These are phyloP conservation scores for Ulvella scutata DNA, from an alignment of 139 green algal genomes.

Conservation along the genomic window DNA sequence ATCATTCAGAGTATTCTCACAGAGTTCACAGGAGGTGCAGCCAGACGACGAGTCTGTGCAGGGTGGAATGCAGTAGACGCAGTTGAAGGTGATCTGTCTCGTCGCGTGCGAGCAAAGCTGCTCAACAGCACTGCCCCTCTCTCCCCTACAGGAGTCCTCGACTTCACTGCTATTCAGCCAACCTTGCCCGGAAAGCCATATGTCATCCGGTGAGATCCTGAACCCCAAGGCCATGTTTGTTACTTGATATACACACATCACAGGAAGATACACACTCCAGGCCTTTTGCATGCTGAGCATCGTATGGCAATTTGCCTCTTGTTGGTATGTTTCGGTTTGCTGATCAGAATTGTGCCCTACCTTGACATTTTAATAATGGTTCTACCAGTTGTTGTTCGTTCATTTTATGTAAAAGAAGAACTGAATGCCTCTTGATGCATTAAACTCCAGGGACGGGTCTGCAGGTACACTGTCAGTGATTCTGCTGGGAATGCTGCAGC, in stretches of 20 bases:
- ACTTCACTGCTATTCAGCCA: too few species aligned
- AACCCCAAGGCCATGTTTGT: background rate
- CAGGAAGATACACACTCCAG: background rate
- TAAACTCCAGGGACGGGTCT: background rate
- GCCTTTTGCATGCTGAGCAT: background rate
- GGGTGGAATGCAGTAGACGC: background rate
- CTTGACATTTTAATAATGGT: background rate
- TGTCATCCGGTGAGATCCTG: background rate
- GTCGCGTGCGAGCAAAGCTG: background rate
- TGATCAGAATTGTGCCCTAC: background rate
- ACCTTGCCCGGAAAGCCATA: background rate
- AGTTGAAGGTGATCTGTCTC: background rate
- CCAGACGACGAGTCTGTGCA: background rate
- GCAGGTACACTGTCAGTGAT: background rate
- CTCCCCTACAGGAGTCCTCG: too few species aligned
- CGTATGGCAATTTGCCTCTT: background rate
- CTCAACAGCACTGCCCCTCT: background rate
- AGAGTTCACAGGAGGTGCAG: background rate
- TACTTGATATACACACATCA: background rate
- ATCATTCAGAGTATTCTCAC: too few species aligned
- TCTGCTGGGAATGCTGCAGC: background rate
- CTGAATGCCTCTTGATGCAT: background rate
- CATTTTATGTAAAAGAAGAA: background rate
- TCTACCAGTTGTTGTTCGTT: background rate
- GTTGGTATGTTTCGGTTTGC: background rate